Evolutionary conservation across 805 yeast genomes (phyloP).

Genomic region (Sugiyamaella smithiae): DNA sequence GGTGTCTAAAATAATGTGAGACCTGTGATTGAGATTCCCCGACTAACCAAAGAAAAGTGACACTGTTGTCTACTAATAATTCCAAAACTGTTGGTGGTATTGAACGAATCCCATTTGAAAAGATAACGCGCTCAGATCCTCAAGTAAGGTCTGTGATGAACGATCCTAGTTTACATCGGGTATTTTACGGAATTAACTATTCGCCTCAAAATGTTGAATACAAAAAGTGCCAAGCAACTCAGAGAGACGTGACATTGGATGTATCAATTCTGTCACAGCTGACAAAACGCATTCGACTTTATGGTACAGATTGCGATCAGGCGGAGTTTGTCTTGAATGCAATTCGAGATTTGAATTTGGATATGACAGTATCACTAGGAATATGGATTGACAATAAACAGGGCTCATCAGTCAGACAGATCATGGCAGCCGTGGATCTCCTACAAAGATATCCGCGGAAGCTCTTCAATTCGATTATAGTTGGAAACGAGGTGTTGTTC

Average conservation of each 20-base stretch:
- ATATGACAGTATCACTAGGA: conserved; percentile 59
- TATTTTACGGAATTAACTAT: conserved; percentile 58
- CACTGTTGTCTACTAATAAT: neutral
- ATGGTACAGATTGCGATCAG: conserved; percentile 63
- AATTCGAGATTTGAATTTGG: conserved; percentile 47
- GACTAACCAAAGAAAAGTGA: neutral
- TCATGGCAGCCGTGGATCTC: conserved; percentile 43
- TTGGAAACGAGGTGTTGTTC: conserved; percentile 64
- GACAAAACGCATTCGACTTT: conserved; percentile 55
- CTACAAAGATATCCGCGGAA: conserved; percentile 44
- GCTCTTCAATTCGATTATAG: conserved; percentile 49
- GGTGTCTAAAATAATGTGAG: conserved; percentile 4
- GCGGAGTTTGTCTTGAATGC: conserved; percentile 51
- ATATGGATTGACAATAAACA: conserved; percentile 56
- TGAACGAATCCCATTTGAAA: neutral
- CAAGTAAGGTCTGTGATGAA: conserved; percentile 42
- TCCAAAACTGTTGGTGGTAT: no score
- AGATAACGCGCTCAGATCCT: conserved; percentile 9
- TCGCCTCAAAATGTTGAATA: conserved; percentile 52
- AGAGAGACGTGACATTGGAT: conserved; percentile 53
- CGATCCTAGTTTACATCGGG: conserved; percentile 34
- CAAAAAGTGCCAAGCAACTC: conserved; percentile 52
- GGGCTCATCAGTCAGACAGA: conserved; percentile 45
- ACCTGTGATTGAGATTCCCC: neutral
- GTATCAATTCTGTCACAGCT: conserved; percentile 55